Evolutionary conservation across 2,329 filamentous ascomycete genomes (phyloP), one percentile per base, ranked within the genome.

Genomic region (Chrysosporium queenslandicum): DNA sequence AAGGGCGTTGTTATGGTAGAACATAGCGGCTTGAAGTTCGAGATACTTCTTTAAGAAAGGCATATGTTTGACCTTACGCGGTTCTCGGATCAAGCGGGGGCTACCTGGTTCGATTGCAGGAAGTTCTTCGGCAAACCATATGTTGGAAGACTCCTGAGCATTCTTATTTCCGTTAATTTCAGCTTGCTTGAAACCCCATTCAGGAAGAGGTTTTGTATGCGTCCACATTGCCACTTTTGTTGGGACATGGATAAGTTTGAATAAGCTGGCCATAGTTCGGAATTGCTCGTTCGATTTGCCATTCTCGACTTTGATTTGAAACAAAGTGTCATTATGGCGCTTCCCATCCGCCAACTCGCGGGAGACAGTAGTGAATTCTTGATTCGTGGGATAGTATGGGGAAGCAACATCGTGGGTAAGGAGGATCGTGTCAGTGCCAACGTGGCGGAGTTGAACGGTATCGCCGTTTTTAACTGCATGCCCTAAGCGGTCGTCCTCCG

Each of bases 151-250:
- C 57, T 91, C 86, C 25, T 82, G 77, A 50, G 94, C 75, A 66
- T 95, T 94, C 80, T 98, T 98, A 77, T 98, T 98, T 55, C 92
- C 92, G 69, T 98, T 98, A 75, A 98, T 96, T 68, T 98, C 92
- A 64, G 94, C 91, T 70, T 98, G 92, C 69, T 94, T 92, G 74
- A 86, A 91, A 23, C 79, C 92, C 92, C 92, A 98, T 3, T 98
- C 92, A 3, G 92, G 92, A n/a, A 98, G 80, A 46, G 92, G 87
- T 55, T 83, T 92, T 32, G 86, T 86, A 69, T 97, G 91, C 25
- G 92, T 98, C 92, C 92, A 98, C 91, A 98, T 94, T 59, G 92
- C 91, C 47, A 98, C 92, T 69, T 94, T 94, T 68, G 88, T 94
- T 6, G 91, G 89, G 64, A 86, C 82, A 70, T 98, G 92, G 61